Percentiles rank a stretch among this genome's conserved stretches.
These are phyloP conservation scores for Trichoderma sp. DNA, from an alignment of 2,329 filamentous ascomycete genomes.

Conservation along the genomic window DNA sequence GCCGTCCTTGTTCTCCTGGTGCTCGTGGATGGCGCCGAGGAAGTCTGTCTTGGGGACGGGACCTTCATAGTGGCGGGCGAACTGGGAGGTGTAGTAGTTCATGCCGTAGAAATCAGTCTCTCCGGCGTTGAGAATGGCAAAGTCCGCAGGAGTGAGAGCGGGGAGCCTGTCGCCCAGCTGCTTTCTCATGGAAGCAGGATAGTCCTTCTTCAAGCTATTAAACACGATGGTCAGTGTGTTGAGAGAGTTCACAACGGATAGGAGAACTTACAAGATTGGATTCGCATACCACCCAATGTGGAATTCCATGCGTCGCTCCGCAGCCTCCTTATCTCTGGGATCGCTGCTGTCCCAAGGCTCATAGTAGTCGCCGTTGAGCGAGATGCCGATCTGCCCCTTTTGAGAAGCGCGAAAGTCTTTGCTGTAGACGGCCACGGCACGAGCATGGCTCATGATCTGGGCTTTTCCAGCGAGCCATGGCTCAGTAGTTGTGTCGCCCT, in stretches of 20 bases:
- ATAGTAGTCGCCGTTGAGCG: conserved; percentile 40
- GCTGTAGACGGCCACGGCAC: conserved; percentile 34
- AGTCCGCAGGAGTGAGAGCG: conserved; percentile 30
- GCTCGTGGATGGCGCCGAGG: conserved; percentile 35
- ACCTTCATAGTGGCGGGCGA: conserved; percentile 29
- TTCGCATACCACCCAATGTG: conserved; percentile 42
- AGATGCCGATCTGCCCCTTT: conserved; percentile 35
- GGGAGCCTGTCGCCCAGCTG: conserved; percentile 35
- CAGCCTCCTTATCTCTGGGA: conserved; percentile 31
- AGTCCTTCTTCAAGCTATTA: conserved; percentile 31
- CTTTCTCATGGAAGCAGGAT: conserved; percentile 37
- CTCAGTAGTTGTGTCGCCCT: conserved; percentile 36
- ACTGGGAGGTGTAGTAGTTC: conserved; percentile 43
- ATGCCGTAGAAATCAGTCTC: conserved; percentile 40
- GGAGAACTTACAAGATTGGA: conserved; percentile 36
- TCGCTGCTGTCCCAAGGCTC: conserved; percentile 36
- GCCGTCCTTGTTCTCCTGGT: conserved; percentile 33
- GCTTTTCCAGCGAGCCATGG: conserved; percentile 38
- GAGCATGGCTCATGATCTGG: conserved; percentile 37
- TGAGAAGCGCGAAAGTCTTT: conserved; percentile 33
- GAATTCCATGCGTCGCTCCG: conserved; percentile 37
- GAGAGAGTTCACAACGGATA: neutral
- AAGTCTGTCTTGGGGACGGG: conserved; percentile 32
- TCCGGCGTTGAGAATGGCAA: conserved; percentile 26
- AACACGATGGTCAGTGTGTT: neutral